Conservation (phyloP, 2,329 filamentous ascomycete species). For the Sporothrix pseudoabietina region DNA sequence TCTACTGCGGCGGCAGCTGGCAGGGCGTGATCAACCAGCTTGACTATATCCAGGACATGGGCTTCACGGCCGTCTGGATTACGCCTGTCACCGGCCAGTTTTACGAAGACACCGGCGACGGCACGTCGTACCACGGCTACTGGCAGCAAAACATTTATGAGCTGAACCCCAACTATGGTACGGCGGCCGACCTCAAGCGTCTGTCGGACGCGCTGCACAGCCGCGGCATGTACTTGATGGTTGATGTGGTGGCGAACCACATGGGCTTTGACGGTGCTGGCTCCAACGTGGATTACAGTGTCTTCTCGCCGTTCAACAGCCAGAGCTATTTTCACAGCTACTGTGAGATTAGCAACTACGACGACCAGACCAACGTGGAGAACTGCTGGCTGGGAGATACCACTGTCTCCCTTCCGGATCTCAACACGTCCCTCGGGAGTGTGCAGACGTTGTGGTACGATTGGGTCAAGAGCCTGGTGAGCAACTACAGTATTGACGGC, state of each 20-base stretch:
- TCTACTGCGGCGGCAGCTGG: conserved; percentile 65
- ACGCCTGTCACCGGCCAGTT: conserved; percentile 56
- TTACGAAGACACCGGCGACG: conserved; percentile 40
- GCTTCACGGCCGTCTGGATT: conserved; percentile 62
- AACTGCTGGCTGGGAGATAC: conserved; percentile 55
- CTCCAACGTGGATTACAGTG: conserved; percentile 41
- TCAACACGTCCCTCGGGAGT: conserved; percentile 55
- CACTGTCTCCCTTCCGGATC: conserved; percentile 62
- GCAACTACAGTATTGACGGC: conserved; percentile 60
- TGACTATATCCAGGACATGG: conserved; percentile 65
- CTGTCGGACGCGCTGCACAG: conserved; percentile 50
- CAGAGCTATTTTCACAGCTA: conserved; percentile 61
- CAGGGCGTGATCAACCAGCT: conserved; percentile 58
- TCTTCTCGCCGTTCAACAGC: conserved; percentile 52
- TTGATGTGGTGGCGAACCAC: conserved; percentile 59
- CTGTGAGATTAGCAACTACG: conserved; percentile 57
- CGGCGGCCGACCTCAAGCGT: conserved; percentile 58
- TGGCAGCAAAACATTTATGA: conserved; percentile 49
- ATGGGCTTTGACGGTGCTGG: conserved; percentile 48
- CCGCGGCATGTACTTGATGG: conserved; percentile 49
- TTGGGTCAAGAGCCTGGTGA: conserved; percentile 63
- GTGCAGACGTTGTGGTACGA: conserved; percentile 48
- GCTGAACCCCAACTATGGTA: conserved; percentile 62
- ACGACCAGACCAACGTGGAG: conserved; percentile 51
- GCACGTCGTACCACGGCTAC: conserved; percentile 55